Conservation (phyloP, 768 basidiomycete genomes). For the Macrolepiota dolichaula region DNA sequence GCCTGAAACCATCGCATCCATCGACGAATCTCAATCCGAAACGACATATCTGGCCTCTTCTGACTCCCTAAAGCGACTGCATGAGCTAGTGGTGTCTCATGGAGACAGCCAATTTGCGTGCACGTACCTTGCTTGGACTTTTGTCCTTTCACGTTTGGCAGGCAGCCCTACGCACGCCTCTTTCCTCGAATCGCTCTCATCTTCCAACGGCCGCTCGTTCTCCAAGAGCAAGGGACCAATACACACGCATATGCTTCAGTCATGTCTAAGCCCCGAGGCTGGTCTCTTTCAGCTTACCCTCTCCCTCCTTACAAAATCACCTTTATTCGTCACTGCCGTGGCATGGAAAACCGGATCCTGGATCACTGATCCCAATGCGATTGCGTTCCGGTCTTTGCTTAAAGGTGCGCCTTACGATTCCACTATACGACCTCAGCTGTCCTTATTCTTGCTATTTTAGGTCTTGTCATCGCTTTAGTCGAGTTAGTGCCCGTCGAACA, state of each 20-base stretch:
- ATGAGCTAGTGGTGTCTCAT: slow-evolving; percentile 61
- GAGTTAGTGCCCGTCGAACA: slow-evolving; percentile 74
- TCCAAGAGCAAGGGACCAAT: slow-evolving; percentile 58
- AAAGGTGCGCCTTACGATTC: slow-evolving; percentile 55
- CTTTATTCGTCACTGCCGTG: slow-evolving; percentile 70
- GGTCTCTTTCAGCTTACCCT: slow-evolving; percentile 58
- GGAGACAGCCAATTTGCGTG: slow-evolving; percentile 63
- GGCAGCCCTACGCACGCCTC: slow-evolving; percentile 44
- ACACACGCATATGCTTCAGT: slow-evolving; percentile 54
- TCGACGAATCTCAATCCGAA: slow-evolving; percentile 42
- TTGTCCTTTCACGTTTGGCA: slow-evolving; percentile 62
- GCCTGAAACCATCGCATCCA: slow-evolving; percentile 46
- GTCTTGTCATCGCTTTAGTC: slow-evolving; percentile 69
- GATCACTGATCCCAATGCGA: slow-evolving; percentile 71
- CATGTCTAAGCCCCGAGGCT: slow-evolving; percentile 53
- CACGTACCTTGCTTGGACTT: slow-evolving; percentile 82
- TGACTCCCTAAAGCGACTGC: slow-evolving; percentile 58
- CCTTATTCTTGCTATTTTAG: slow-evolving; percentile 33
- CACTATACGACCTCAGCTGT: not conserved
- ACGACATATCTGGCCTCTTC: slow-evolving; percentile 62
- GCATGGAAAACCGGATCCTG: slow-evolving; percentile 69
- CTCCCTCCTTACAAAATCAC: slow-evolving; percentile 61
- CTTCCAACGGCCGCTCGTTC: slow-evolving; percentile 38
- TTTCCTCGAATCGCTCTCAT: slow-evolving; percentile 49
- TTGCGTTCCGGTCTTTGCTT: slow-evolving; percentile 76